Percentiles rank a stretch among this genome's conserved stretches.
Conservation (phyloP, 2,329 filamentous ascomycete genomes). For the Epichloe brachyelytri region DNA sequence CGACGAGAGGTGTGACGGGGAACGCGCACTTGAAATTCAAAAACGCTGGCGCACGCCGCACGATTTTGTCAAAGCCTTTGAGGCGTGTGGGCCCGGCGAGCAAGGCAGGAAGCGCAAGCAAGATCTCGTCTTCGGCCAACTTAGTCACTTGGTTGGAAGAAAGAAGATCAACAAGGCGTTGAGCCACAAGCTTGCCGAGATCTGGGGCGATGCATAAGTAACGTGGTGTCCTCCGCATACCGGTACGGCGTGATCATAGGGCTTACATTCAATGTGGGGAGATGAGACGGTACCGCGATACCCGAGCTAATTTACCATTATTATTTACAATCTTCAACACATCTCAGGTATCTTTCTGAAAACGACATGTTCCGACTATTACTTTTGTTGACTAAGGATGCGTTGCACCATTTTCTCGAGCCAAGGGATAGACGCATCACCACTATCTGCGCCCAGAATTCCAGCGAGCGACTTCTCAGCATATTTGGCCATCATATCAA, state of each 20-base stretch:
- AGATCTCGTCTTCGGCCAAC: slow-evolving; percentile 44
- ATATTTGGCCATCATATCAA: slow-evolving; percentile 78
- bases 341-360: too few species aligned
- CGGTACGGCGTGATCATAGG: not conserved
- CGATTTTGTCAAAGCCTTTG: slow-evolving; percentile 58
- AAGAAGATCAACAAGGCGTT: slow-evolving; percentile 55
- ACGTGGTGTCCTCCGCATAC: not conserved
- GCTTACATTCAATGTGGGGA: not conserved
- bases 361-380: not conserved
- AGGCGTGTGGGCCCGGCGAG: slow-evolving; percentile 35
- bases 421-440: slow-evolving; percentile 38
- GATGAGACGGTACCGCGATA: not conserved
- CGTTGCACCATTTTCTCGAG: slow-evolving; percentile 62
- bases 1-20: slow-evolving; percentile 61
- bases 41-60: slow-evolving; percentile 63
- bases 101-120: slow-evolving; percentile 42
- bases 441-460: slow-evolving; percentile 43
- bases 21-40: slow-evolving; percentile 70
- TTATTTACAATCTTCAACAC: not conserved
- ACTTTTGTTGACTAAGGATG: slow-evolving; percentile 52
- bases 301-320: not conserved
- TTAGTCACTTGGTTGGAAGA: slow-evolving; percentile 47
- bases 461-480: slow-evolving; percentile 80
- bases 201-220: slow-evolving; percentile 47
- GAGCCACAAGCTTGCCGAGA: slow-evolving; percentile 57